phyloP scores from a whole-genome alignment of 2,329 filamentous ascomycete genomes.

The Paramyrothecium roridum region DNA sequence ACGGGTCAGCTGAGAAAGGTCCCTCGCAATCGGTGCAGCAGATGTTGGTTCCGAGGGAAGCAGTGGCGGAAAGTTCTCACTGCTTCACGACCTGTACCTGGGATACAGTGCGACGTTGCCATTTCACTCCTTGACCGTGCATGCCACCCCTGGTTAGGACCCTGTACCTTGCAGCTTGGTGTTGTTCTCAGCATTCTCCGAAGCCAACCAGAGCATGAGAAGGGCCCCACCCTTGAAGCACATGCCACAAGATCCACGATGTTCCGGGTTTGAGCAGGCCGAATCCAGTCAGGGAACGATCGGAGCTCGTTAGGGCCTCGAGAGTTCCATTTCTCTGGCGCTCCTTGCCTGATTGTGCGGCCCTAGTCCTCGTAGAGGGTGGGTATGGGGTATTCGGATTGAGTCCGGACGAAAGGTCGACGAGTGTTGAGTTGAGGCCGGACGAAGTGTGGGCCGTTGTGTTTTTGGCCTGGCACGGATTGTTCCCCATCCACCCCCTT shows the following conservation, averaged over 20 bases:
- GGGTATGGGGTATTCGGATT: background rate
- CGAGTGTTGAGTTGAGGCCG: background rate
- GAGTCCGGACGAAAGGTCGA: background rate
- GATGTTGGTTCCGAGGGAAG: background rate
- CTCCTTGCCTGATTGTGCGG: background rate
- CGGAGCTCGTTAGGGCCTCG: background rate
- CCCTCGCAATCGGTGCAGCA: background rate
- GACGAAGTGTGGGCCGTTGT: background rate
- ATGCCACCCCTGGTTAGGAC: conserved; percentile 17
- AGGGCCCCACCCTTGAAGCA: conserved; percentile 13
- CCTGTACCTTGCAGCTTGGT: conserved; percentile 19
- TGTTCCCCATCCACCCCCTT: background rate
- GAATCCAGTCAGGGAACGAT: background rate
- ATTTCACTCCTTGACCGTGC: background rate
- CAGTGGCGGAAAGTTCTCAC: background rate
- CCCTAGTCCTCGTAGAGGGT: background rate
- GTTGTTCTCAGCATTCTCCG: conserved; percentile 8
- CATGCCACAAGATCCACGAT: conserved; percentile 15
- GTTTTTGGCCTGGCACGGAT: too few species aligned
- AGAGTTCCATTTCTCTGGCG: background rate
- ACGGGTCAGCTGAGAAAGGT: background rate
- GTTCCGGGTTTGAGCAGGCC: conserved; percentile 5
- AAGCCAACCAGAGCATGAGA: conserved; percentile 14
- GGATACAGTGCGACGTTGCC: background rate
- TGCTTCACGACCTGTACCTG: background rate